Evolutionary conservation across 192 early-diverging fungal genomes (phyloP), one percentile per base, ranked within the genome.

Genomic region (Powellomyces hirtus): DNA sequence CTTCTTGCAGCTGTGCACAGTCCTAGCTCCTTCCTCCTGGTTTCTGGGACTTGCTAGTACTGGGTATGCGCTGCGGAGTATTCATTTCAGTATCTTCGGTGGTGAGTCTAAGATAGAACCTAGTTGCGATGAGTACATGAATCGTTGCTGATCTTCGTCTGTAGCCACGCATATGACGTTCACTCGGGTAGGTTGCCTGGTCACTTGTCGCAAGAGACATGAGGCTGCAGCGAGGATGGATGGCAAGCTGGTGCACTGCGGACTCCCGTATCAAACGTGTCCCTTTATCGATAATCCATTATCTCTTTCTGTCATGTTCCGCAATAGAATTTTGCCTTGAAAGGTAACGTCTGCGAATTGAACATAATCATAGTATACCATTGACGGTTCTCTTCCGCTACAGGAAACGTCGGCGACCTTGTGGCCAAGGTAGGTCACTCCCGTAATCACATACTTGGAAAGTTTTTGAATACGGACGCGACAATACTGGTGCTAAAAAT

Each of bases 291-390:
- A n/a, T n/a, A n/a, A n/a, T n/a, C n/a, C n/a, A n/a, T n/a, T n/a
- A n/a, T n/a, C n/a, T n/a, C n/a, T n/a, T n/a, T n/a, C n/a, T n/a
- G n/a, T n/a, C 40, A 13, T 42, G 8, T 42, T 18, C 10, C 18
- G 40, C 40, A 8, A 42, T 42, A 42, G 29, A 82, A 89, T 56
- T 87, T 88, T 64, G 79, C 86, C 62, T 70, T 83, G 36, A 81
- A 80, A 72, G 89, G 88, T 20, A 90, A 90, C 72, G 81, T 90
- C 38, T 87, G 87, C 18, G 89, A 90, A n/a, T n/a, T n/a, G n/a
- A n/a, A n/a, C n/a, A n/a, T n/a, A n/a, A n/a, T n/a, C n/a, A n/a
- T n/a, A n/a, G n/a, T n/a, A n/a, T n/a, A n/a, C n/a, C n/a, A n/a
- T n/a, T n/a, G n/a, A n/a, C n/a, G n/a, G n/a, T n/a, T n/a, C n/a